phyloP scores from a whole-genome alignment of 331 rosid species.

The Acacia pycnantha region DNA sequence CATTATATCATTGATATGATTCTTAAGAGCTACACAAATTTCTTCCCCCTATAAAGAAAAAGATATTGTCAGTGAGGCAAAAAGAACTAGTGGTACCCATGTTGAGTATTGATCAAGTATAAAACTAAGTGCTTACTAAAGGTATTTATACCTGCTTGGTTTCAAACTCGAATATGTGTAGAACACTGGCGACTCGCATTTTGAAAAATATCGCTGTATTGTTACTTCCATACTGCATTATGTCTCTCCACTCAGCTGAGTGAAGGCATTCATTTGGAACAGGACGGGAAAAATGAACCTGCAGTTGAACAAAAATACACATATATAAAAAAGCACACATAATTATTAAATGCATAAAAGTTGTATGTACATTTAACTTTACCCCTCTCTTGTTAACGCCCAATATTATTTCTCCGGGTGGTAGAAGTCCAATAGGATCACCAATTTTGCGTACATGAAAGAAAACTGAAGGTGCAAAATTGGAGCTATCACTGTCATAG shows the following conservation, averaged over 20 bases:
- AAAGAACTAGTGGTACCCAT: slow-evolving; percentile 7
- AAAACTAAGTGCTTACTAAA: slow-evolving; percentile 1
- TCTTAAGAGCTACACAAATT: slow-evolving; percentile 96
- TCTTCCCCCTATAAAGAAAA: slow-evolving; percentile 80
- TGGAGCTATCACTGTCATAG: slow-evolving; percentile 84
- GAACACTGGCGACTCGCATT: slow-evolving; percentile 98
- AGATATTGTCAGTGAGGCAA: slow-evolving; percentile 13
- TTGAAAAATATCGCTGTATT: slow-evolving; percentile 96
- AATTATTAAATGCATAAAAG: not conserved
- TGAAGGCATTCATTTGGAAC: slow-evolving; percentile 97
- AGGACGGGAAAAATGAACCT: slow-evolving; percentile 67
- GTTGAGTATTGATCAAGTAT: slow-evolving; percentile 5
- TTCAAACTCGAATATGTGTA: slow-evolving; percentile 95
- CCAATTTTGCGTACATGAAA: slow-evolving; percentile 96
- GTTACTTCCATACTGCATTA: slow-evolving; percentile 98
- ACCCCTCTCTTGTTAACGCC: slow-evolving; percentile 99
- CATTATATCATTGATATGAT: slow-evolving; percentile 97
- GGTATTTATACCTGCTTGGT: slow-evolving; percentile 92
- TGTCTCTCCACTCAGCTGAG: slow-evolving; percentile 97
- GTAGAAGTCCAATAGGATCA: slow-evolving; percentile 95
- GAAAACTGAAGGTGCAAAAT: slow-evolving; percentile 81
- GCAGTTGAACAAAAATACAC: slow-evolving; percentile 7
- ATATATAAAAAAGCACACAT: slow-evolving; percentile 12
- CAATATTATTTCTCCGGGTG: slow-evolving; percentile 88
- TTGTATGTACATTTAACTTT: slow-evolving; percentile 1